Conservation (phyloP, 2,329 filamentous ascomycete species). For the Scortechinia acanthostroma region DNA sequence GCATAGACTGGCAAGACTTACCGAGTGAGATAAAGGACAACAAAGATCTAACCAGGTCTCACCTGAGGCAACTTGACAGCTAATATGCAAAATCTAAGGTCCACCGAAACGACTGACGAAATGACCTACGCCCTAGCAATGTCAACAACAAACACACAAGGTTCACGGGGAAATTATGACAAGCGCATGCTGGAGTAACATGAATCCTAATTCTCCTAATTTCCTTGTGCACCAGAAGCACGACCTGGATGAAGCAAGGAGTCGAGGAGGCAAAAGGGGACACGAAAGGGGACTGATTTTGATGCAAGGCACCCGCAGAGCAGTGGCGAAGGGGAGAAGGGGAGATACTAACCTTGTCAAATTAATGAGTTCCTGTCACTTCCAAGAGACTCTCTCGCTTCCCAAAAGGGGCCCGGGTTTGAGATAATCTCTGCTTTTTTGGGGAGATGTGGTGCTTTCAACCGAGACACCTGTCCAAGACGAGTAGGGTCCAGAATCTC, state of each 20-base stretch:
- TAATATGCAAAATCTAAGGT: slow-evolving; percentile 2
- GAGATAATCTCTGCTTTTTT: too few species aligned
- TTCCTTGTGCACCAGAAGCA: slow-evolving; percentile 4
- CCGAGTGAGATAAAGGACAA: slow-evolving; percentile 13
- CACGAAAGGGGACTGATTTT: slow-evolving; percentile 6
- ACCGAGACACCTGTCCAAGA: slow-evolving; percentile 2
- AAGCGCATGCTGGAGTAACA: neutral
- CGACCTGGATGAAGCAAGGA: slow-evolving; percentile 12
- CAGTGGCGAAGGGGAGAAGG: slow-evolving; percentile 8
- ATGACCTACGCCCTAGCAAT: slow-evolving; percentile 1
- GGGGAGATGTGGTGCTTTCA: neutral
- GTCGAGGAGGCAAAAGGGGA: slow-evolving; percentile 13
- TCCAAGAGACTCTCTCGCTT: neutral
- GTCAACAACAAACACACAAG: slow-evolving; percentile 2
- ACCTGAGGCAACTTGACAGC: neutral
- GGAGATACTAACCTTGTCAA: slow-evolving; percentile 7
- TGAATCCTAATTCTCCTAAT: neutral
- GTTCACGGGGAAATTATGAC: neutral
- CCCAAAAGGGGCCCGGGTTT: too few species aligned
- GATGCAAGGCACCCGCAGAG: slow-evolving; percentile 7
- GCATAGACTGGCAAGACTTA: slow-evolving; percentile 19
- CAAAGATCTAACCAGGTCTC: neutral
- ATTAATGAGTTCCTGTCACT: neutral
- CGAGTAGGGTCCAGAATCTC: too few species aligned
- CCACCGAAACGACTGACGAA: neutral